Evolutionary conservation across 2,329 filamentous ascomycete genomes (phyloP).

Genomic region (Neonectria ditissima): DNA sequence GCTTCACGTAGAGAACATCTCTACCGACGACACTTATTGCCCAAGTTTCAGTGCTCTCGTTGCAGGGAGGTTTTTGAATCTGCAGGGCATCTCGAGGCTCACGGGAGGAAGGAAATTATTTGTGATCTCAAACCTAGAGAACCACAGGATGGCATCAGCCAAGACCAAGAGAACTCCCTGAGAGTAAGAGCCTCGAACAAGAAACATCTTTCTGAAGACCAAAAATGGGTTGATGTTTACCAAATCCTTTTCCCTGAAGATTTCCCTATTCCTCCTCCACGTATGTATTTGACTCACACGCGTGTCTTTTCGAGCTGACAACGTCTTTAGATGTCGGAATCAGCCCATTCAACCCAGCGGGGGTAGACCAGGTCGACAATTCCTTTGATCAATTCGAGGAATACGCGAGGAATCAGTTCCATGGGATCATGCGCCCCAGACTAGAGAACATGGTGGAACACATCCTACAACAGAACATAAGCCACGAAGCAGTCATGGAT

Average conservation of each 20-base stretch:
- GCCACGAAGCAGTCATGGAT: too few species aligned
- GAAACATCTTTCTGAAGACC: conserved; percentile 5
- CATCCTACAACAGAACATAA: too few species aligned
- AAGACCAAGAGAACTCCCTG: conserved; percentile 10
- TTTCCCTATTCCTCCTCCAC: conserved; percentile 19
- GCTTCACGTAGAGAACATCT: conserved; percentile 27
- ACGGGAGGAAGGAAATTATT: conserved; percentile 8
- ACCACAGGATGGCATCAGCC: not conserved
- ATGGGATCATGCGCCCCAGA: not conserved
- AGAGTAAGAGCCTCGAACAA: conserved; percentile 20
- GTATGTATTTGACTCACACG: conserved; percentile 16
- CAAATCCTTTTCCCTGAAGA: conserved; percentile 31
- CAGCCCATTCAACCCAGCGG: not conserved
- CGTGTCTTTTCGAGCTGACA: not conserved
- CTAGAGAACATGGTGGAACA: too few species aligned
- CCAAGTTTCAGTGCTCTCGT: conserved; percentile 18
- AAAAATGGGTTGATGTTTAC: conserved; percentile 30
- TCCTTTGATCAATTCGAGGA: conserved; percentile 11
- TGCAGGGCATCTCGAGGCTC: not conserved
- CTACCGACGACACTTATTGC: conserved; percentile 21
- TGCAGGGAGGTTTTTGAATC: conserved; percentile 21
- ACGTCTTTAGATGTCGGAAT: not conserved
- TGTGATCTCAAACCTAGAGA: conserved; percentile 17
- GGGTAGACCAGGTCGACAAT: not conserved
- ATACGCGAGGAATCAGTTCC: conserved; percentile 15